phyloP scores from a whole-genome alignment of 2,329 filamentous ascomycete species.

The Penicillium palitans region DNA sequence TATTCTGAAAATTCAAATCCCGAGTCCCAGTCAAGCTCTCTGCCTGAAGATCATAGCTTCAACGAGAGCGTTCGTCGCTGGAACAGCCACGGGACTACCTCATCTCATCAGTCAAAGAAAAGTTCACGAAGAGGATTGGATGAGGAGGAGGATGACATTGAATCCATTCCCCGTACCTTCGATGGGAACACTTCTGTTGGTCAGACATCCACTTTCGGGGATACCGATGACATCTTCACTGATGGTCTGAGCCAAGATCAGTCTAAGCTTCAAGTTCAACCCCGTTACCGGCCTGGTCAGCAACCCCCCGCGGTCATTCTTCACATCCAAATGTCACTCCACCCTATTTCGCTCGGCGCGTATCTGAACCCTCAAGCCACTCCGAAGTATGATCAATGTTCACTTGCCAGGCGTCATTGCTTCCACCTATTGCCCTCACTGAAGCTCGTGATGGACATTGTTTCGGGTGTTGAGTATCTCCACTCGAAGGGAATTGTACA shows the following conservation, averaged over 20 bases:
- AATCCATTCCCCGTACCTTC: constrained; percentile 50
- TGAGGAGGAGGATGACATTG: constrained; percentile 51
- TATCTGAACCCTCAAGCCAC: constrained; percentile 51
- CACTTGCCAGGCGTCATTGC: constrained; percentile 53
- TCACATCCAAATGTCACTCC: constrained; percentile 68
- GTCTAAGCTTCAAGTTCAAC: constrained; percentile 35
- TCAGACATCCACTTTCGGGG: constrained; percentile 39
- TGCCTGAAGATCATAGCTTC: constrained; percentile 22
- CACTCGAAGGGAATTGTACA: constrained; percentile 63
- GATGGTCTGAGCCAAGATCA: constrained; percentile 42
- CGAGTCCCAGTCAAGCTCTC: constrained; percentile 23
- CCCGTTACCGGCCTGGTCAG: constrained; percentile 23
- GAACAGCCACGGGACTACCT: constrained; percentile 41
- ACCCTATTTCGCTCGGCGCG: constrained; percentile 62
- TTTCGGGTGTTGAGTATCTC: constrained; percentile 65
- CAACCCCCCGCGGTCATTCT: constrained; percentile 50
- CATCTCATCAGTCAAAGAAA: constrained; percentile 45
- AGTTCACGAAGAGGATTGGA: constrained; percentile 39
- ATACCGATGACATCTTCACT: constrained; percentile 43
- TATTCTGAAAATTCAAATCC: constrained; percentile 34
- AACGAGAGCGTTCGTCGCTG: constrained; percentile 23
- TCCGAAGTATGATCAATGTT: constrained; percentile 18
- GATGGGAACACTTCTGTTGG: constrained; percentile 29
- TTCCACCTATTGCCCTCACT: constrained; percentile 62
- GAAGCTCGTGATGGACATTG: constrained; percentile 58